These are phyloP conservation scores for Colletotrichum musae DNA, from an alignment of 2,329 filamentous ascomycete species.

Conservation along the genomic window DNA sequence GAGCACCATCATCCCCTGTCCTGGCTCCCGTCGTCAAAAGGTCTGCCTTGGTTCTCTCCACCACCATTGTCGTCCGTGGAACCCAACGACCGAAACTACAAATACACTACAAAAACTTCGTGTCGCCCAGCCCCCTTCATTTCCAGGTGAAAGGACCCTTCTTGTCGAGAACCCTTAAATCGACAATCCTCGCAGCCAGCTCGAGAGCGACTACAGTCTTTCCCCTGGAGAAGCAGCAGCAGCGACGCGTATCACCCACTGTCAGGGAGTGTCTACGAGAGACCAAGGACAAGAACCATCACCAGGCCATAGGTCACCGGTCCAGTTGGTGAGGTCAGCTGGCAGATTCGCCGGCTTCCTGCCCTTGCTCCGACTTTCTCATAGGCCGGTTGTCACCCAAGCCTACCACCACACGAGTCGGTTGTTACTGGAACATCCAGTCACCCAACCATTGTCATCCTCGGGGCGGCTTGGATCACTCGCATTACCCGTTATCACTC, in stretches of 20 bases:
- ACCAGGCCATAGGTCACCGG: constrained; percentile 32
- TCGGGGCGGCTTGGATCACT: constrained; percentile 21
- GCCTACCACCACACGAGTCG: constrained; percentile 35
- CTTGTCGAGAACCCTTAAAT: constrained; percentile 29
- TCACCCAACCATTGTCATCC: constrained; percentile 8
- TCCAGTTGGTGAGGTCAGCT: constrained; percentile 37
- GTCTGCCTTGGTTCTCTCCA: constrained; percentile 35
- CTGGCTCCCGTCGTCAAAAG: constrained; percentile 27
- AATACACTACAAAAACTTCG: constrained; percentile 15
- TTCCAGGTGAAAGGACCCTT: background rate
- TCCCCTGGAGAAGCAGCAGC: background rate
- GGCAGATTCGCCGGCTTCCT: constrained; percentile 22
- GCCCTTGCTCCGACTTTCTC: constrained; percentile 25
- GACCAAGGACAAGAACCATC: constrained; percentile 26
- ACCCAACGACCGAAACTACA: constrained; percentile 35
- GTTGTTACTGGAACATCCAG: constrained; percentile 10
- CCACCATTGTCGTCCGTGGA: constrained; percentile 20
- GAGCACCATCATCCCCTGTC: constrained; percentile 22
- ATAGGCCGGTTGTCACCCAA: constrained; percentile 32
- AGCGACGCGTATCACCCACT: background rate
- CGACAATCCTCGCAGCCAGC: constrained; percentile 7
- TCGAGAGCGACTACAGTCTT: background rate
- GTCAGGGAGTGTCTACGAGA: constrained; percentile 10
- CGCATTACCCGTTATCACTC: constrained; percentile 21
- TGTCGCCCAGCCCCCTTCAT: constrained; percentile 26